Percentiles rank a stretch among this genome's conserved stretches.
phyloP scores from a whole-genome alignment of 2,329 filamentous ascomycete genomes.

The Epichloe bromicola region DNA sequence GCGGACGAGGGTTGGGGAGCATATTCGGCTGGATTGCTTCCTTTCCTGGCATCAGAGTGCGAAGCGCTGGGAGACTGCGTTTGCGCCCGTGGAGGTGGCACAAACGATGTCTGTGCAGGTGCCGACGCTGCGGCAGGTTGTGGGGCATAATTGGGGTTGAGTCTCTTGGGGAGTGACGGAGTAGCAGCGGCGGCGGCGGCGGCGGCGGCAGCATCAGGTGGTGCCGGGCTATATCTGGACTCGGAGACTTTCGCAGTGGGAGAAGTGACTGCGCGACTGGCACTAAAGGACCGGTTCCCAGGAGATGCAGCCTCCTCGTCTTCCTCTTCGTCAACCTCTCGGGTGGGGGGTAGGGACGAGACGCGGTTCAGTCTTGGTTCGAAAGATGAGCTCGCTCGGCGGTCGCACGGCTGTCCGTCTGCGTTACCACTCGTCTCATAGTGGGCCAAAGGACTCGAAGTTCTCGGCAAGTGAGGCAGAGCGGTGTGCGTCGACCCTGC shows the following conservation, averaged over 20 bases:
- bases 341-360: conserved; percentile 45
- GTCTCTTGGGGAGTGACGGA: conserved; percentile 44
- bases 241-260: conserved; percentile 16
- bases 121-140: conserved; percentile 19
- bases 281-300: conserved; percentile 14
- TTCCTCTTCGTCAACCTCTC: conserved; percentile 49
- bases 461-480: conserved; percentile 47
- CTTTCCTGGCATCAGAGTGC: conserved; percentile 21
- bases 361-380: conserved; percentile 42
- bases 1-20: conserved; percentile 42
- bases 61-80: conserved; percentile 47
- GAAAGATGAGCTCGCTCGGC: conserved; percentile 39
- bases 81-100: conserved; percentile 44
- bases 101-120: conserved; percentile 25
- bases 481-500: conserved; percentile 28
- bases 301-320: conserved; percentile 13
- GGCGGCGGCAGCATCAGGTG: conserved; percentile 21
- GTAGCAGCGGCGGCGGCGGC: conserved; percentile 24
- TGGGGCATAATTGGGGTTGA: conserved; percentile 38
- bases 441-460: conserved; percentile 52
- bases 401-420: conserved; percentile 30
- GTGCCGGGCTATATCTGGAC: conserved; percentile 26
- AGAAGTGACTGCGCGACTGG: conserved; percentile 9
- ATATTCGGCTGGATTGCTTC: conserved; percentile 24
- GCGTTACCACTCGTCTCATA: conserved; percentile 41